phyloP scores from a whole-genome alignment of 2,329 filamentous ascomycete species.

The Didymella arachidicola region DNA sequence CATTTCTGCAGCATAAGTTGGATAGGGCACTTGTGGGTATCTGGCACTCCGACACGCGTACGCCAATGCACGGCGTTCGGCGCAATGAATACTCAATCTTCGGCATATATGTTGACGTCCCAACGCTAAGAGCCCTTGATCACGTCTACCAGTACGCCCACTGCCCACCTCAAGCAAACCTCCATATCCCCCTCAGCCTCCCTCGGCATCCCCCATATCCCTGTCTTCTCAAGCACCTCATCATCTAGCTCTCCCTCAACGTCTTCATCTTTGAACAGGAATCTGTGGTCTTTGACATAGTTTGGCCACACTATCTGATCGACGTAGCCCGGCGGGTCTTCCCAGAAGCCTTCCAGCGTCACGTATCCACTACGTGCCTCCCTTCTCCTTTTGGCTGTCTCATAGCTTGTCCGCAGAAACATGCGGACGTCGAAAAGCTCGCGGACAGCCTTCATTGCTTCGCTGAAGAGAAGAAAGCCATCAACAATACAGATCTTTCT shows the following conservation, averaged over 20 bases:
- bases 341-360: slow-evolving; percentile 87
- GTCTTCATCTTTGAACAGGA: slow-evolving; percentile 76
- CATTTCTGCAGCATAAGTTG: slow-evolving; percentile 26
- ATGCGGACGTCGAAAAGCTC: slow-evolving; percentile 75
- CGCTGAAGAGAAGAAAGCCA: slow-evolving; percentile 85
- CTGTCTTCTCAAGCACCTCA: slow-evolving; percentile 42
- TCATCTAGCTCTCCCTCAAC: slow-evolving; percentile 65
- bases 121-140: slow-evolving; percentile 25
- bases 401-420: slow-evolving; percentile 74
- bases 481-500: slow-evolving; percentile 72
- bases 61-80: slow-evolving; percentile 12
- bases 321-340: slow-evolving; percentile 92
- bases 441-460: slow-evolving; percentile 60
- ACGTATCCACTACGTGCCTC: slow-evolving; percentile 78
- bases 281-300: slow-evolving; percentile 81
- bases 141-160: slow-evolving; percentile 32
- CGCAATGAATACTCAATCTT: slow-evolving; percentile 8
- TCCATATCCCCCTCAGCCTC: slow-evolving; percentile 47
- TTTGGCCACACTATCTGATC: slow-evolving; percentile 96
- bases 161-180: slow-evolving; percentile 44
- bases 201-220: slow-evolving; percentile 51
- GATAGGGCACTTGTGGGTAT: slow-evolving; percentile 8
- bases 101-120: background rate
- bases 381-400: slow-evolving; percentile 68
- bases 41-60: slow-evolving; percentile 1